Evolutionary conservation across 2,329 filamentous ascomycete genomes (phyloP).

Genomic region (Metarhizium brunneum): DNA sequence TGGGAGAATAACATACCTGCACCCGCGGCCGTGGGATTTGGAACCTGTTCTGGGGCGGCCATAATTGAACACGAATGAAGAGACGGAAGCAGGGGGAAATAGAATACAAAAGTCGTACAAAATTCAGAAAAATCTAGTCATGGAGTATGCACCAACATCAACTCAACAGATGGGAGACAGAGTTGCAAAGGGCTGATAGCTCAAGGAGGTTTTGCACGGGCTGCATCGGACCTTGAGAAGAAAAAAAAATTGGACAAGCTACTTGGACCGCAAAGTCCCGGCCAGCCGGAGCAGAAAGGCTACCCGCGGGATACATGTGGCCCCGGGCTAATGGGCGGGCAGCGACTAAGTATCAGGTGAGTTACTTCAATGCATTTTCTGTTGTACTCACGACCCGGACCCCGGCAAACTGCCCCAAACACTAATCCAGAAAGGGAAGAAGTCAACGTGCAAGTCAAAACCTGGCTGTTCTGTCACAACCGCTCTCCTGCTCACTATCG

Average conservation of each 20-base stretch:
- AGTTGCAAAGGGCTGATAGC: not conserved
- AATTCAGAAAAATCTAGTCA: slow-evolving; percentile 15
- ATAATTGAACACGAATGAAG: slow-evolving; percentile 15
- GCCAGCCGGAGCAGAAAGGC: slow-evolving; percentile 10
- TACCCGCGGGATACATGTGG: slow-evolving; percentile 1
- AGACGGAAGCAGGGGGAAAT: slow-evolving; percentile 7
- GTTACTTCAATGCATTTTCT: not conserved
- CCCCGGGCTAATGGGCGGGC: not conserved
- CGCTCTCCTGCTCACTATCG: no score
- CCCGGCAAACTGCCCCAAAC: slow-evolving; percentile 1
- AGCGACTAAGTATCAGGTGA: not conserved
- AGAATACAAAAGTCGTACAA: slow-evolving; percentile 10
- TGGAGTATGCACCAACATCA: slow-evolving; percentile 16
- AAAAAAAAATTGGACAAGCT: slow-evolving; percentile 19
- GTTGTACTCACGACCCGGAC: not conserved
- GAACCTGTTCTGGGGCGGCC: slow-evolving; percentile 19
- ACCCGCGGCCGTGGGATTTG: slow-evolving; percentile 16
- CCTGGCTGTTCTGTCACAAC: no score
- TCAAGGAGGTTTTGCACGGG: not conserved
- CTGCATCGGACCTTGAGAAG: not conserved
- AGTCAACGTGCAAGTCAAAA: slow-evolving; percentile 16
- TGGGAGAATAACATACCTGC: slow-evolving; percentile 9
- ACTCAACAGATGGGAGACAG: slow-evolving; percentile 12
- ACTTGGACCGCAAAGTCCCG: slow-evolving; percentile 18
- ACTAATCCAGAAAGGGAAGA: slow-evolving; percentile 20